Conservation (phyloP, 768 basidiomycete genomes). For the Lactifluus hygrophoroides region DNA sequence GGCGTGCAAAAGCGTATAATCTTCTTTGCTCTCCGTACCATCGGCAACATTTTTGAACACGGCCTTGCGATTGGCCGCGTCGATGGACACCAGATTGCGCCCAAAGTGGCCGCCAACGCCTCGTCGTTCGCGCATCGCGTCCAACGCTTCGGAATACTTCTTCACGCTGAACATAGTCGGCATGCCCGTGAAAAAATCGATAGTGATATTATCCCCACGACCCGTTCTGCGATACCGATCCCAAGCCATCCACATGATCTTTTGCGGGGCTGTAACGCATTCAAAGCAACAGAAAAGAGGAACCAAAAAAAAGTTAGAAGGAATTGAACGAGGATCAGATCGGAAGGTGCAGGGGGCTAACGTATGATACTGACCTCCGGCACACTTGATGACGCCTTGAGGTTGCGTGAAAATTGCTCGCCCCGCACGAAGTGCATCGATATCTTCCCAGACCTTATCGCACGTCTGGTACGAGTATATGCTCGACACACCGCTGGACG, state of each 20-base stretch:
- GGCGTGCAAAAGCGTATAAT: slow-evolving; percentile 79
- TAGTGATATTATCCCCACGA: slow-evolving; percentile 45
- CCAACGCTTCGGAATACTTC: slow-evolving; percentile 86
- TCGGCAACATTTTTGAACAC: slow-evolving; percentile 72
- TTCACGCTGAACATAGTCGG: slow-evolving; percentile 96
- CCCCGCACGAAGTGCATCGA: slow-evolving; percentile 66
- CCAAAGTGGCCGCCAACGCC: slow-evolving; percentile 75
- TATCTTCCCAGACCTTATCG: slow-evolving; percentile 82
- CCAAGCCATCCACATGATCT: slow-evolving; percentile 98
- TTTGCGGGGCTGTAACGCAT: slow-evolving; percentile 56
- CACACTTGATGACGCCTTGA: slow-evolving; percentile 86
- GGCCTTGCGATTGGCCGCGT: slow-evolving; percentile 62
- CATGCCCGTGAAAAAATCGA: slow-evolving; percentile 85
- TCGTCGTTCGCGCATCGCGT: slow-evolving; percentile 67
- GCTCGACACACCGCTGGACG: slow-evolving; percentile 74
- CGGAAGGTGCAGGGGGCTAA: background rate
- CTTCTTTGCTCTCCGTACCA: slow-evolving; percentile 56
- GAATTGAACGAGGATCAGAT: too few relatives aligned
- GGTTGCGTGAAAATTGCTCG: slow-evolving; percentile 95
- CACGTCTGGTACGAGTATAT: slow-evolving; percentile 89
- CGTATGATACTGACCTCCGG: slow-evolving; percentile 52
- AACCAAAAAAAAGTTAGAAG: too few relatives aligned
- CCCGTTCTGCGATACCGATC: slow-evolving; percentile 61
- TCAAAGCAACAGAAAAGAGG: too few relatives aligned
- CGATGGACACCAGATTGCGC: slow-evolving; percentile 74